Percentiles rank a stretch among this genome's conserved stretches.
These are phyloP conservation scores for Annona cherimola DNA, from an alignment of 164 flowering plant species.

Conservation along the genomic window DNA sequence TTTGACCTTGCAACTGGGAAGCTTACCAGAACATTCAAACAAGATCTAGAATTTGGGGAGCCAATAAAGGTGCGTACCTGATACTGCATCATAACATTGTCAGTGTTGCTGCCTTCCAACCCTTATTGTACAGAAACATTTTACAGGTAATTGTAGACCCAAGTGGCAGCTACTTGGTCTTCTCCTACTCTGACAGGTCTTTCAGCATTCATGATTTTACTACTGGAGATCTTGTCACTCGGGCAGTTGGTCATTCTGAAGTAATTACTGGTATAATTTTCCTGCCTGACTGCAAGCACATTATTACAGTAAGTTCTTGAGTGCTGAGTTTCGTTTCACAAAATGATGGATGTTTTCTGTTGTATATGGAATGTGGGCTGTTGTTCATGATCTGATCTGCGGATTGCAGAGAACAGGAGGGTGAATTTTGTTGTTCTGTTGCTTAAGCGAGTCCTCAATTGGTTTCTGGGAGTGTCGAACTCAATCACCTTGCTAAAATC, in stretches of 20 bases:
- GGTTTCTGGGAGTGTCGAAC: neutral
- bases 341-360: neutral
- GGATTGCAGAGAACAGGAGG: neutral
- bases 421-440: neutral
- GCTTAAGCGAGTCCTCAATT: neutral
- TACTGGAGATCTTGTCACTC: slow-evolving; percentile 49
- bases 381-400: neutral
- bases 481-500: neutral
- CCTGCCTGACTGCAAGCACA: slow-evolving; percentile 69
- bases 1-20: slow-evolving; percentile 50
- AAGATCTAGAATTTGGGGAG: slow-evolving; percentile 47
- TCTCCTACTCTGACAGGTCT: slow-evolving; percentile 70
- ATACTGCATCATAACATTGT: slow-evolving; percentile 5
- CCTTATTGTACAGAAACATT: slow-evolving; percentile 5
- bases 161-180: slow-evolving; percentile 61
- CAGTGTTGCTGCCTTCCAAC: neutral
- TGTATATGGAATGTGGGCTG: neutral
- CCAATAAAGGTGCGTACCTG: slow-evolving; percentile 52
- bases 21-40: slow-evolving; percentile 50
- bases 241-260: slow-evolving; percentile 63
- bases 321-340: neutral
- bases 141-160: slow-evolving; percentile 59
- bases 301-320: slow-evolving; percentile 56
- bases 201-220: slow-evolving; percentile 55
- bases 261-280: slow-evolving; percentile 60